Evolutionary conservation across 768 basidiomycete genomes (phyloP).

Genomic region (Pleurotus djamor): DNA sequence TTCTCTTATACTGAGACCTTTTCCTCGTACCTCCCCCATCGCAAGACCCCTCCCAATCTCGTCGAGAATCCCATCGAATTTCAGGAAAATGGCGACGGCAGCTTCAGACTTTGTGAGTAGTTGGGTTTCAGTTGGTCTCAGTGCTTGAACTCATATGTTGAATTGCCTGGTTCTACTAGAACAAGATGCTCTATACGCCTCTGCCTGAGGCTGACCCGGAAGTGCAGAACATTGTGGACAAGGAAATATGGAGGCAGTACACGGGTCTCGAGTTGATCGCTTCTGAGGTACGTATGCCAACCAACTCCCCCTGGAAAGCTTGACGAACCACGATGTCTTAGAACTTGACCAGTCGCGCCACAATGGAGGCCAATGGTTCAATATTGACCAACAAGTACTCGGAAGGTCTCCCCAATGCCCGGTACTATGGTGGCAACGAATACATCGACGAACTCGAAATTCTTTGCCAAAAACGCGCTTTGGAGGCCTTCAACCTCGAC

Average conservation of each 20-base stretch:
- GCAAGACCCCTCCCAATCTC: neutral
- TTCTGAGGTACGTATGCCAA: slow-evolving; percentile 72
- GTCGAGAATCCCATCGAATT: neutral
- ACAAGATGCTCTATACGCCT: slow-evolving; percentile 87
- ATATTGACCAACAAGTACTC: slow-evolving; percentile 99
- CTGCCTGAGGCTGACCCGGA: slow-evolving; percentile 92
- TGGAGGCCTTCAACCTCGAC: slow-evolving; percentile 95
- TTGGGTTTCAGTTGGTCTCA: neutral
- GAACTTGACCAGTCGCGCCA: slow-evolving; percentile 95
- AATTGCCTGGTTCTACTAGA: slow-evolving; percentile 45
- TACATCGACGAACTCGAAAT: slow-evolving; percentile 95
- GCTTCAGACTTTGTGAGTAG: slow-evolving; percentile 11
- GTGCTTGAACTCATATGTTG: neutral
- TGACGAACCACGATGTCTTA: slow-evolving; percentile 23
- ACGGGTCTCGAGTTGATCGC: slow-evolving; percentile 98
- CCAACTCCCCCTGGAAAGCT: neutral
- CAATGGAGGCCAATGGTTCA: slow-evolving; percentile 98
- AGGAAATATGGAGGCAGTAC: slow-evolving; percentile 98
- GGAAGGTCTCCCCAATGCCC: slow-evolving; percentile 96
- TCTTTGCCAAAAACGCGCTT: slow-evolving; percentile 93
- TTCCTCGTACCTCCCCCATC: slow-evolving; percentile 3
- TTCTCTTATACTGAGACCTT: slow-evolving; percentile 5
- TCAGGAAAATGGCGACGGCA: slow-evolving; percentile 8
- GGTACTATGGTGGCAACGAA: slow-evolving; percentile 98
- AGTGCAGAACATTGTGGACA: slow-evolving; percentile 97